Evolutionary conservation across 2,329 filamentous ascomycete species (phyloP).

Genomic region (Saccharata proteae): DNA sequence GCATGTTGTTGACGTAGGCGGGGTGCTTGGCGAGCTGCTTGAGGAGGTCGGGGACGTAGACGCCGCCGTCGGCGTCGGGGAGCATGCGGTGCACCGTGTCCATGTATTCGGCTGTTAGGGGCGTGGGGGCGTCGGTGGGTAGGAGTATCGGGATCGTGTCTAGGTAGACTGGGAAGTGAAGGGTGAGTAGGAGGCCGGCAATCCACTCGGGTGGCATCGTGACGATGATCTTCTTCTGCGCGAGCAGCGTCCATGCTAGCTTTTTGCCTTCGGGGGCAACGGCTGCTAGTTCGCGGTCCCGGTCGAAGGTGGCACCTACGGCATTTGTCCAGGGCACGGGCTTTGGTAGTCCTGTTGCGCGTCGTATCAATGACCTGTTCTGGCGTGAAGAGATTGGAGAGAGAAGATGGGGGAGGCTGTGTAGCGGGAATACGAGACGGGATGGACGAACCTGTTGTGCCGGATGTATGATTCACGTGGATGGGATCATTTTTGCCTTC

Average conservation of each 20-base stretch:
- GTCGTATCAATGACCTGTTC: no score
- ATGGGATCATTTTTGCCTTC: constrained; percentile 13
- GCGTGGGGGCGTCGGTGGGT: neutral
- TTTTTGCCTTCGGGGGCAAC: neutral
- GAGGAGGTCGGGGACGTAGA: constrained; percentile 2
- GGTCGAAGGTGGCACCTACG: neutral
- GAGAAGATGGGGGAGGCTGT: no score
- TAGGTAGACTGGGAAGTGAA: constrained; percentile 1
- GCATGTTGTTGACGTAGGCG: neutral
- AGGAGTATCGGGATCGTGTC: neutral
- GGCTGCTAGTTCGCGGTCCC: neutral
- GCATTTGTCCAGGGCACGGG: constrained; percentile 12
- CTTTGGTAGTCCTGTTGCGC: constrained; percentile 20
- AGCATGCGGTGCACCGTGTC: constrained; percentile 1
- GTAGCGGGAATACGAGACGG: no score
- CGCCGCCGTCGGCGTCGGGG: neutral
- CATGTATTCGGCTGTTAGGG: constrained; percentile 1
- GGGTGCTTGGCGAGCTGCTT: constrained; percentile 2
- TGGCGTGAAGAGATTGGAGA: no score
- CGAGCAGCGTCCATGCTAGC: neutral
- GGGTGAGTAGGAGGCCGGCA: neutral
- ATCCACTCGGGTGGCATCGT: constrained; percentile 2
- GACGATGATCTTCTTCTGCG: neutral
- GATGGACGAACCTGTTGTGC: constrained; percentile 13
- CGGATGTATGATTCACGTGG: constrained; percentile 18